A percentile compares a stretch with the other conserved stretches of the same genome.
Conservation (phyloP, 345 rosid genomes). For the Eutrema japonicum region DNA sequence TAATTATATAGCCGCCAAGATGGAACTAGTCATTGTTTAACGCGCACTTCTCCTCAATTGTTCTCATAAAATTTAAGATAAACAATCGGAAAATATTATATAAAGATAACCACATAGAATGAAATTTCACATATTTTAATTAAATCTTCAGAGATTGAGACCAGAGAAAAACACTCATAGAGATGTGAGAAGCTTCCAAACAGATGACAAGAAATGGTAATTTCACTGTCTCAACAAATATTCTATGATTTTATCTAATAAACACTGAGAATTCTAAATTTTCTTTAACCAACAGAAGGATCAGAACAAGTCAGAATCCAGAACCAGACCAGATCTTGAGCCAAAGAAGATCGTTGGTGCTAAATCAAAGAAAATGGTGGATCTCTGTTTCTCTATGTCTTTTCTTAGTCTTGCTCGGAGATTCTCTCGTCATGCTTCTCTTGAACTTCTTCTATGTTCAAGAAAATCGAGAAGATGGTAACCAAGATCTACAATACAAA, state of each 20-base stretch:
- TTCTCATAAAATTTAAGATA: neutral
- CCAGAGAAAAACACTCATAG: neutral
- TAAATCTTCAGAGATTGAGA: neutral
- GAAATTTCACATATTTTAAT: neutral
- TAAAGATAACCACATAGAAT: slow-evolving; percentile 4
- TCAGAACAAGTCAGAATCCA: slow-evolving; percentile 15
- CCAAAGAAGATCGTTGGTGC: slow-evolving; percentile 15
- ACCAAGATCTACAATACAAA: slow-evolving; percentile 33
- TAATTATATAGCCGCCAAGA: too few relatives aligned
- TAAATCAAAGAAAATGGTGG: slow-evolving; percentile 36
- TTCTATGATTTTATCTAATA: neutral
- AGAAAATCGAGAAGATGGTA: slow-evolving; percentile 10
- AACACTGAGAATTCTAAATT: neutral
- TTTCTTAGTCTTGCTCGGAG: slow-evolving; percentile 30
- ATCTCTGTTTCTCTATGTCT: slow-evolving; percentile 28
- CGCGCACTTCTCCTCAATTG: neutral
- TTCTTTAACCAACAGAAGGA: neutral
- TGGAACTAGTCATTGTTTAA: too few relatives aligned
- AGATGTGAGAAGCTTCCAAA: slow-evolving; percentile 33
- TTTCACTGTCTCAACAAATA: neutral
- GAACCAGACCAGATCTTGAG: slow-evolving; percentile 36
- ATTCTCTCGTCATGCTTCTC: slow-evolving; percentile 33
- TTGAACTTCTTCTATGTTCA: slow-evolving; percentile 34
- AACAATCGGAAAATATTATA: neutral
- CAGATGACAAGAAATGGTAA: slow-evolving; percentile 27